phyloP scores from a whole-genome alignment of 305 asterid genomes.

The Fraxinus greggii region DNA sequence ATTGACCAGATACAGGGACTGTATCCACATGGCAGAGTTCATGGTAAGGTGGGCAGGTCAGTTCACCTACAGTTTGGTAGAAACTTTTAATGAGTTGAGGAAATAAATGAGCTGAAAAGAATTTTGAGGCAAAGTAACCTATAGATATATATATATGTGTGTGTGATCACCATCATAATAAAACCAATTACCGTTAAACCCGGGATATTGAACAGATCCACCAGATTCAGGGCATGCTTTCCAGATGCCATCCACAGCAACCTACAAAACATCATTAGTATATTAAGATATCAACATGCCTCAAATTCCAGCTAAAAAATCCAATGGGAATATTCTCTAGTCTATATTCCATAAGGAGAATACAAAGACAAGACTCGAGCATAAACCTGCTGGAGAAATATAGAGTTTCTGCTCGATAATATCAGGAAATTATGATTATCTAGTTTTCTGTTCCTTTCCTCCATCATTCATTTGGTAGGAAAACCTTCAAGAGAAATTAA shows the following conservation, averaged over 20 bases:
- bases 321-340: background rate
- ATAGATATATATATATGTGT: background rate
- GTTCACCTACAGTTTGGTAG: slow-evolving; percentile 55
- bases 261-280: slow-evolving; percentile 41
- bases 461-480: background rate
- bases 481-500: background rate
- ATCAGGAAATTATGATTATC: slow-evolving; percentile 3
- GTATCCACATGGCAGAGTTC: slow-evolving; percentile 75
- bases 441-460: slow-evolving; percentile 6
- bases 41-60: slow-evolving; percentile 88
- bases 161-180: background rate
- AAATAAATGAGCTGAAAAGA: background rate
- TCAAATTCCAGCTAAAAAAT: background rate
- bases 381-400: background rate
- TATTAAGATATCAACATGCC: slow-evolving; percentile 6
- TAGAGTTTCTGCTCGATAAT: background rate
- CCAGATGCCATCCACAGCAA: slow-evolving; percentile 95
- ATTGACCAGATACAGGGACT: slow-evolving; percentile 61
- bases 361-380: slow-evolving; percentile 1
- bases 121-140: background rate
- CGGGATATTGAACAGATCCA: slow-evolving; percentile 78
- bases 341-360: background rate
- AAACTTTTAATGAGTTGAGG: background rate
- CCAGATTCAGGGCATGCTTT: slow-evolving; percentile 85
- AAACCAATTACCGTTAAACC: slow-evolving; percentile 67